Conservation (phyloP, 495 filamentous ascomycete species). For the Margaritispora aquatica region DNA sequence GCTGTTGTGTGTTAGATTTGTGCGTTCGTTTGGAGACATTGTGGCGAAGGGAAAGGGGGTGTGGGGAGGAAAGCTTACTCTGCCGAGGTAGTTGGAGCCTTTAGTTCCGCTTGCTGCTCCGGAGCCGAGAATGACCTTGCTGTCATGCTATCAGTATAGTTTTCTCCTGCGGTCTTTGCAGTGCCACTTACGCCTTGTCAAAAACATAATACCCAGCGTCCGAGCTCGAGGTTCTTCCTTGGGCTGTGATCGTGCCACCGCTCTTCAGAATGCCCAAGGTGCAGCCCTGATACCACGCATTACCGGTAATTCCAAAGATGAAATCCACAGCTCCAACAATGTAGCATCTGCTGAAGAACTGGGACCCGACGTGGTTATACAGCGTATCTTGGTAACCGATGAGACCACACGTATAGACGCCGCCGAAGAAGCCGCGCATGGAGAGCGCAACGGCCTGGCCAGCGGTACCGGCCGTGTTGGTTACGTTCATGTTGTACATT, state of each 20-base stretch:
- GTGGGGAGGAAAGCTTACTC: too few species aligned
- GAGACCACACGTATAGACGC: constrained; percentile 37
- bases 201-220: constrained; percentile 1
- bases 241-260: not conserved
- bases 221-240: not conserved
- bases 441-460: constrained; percentile 39
- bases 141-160: not conserved
- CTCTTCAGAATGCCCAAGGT: not conserved
- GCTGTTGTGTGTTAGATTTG: constrained; percentile 27
- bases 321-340: constrained; percentile 45
- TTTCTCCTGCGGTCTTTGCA: not conserved
- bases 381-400: constrained; percentile 44
- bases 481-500: constrained; percentile 45
- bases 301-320: constrained; percentile 49
- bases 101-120: constrained; percentile 17
- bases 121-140: not conserved
- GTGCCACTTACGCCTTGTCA: constrained; percentile 1
- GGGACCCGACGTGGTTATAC: constrained; percentile 35
- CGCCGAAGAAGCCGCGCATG: constrained; percentile 27
- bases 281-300: constrained; percentile 48
- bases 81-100: constrained; percentile 37
- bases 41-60: too few species aligned
- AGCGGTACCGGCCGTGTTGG: constrained; percentile 34
- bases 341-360: constrained; percentile 36
- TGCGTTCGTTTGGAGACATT: not conserved